Evolutionary conservation across 768 basidiomycete genomes (phyloP).

Genomic region (Cyathus striatus): DNA sequence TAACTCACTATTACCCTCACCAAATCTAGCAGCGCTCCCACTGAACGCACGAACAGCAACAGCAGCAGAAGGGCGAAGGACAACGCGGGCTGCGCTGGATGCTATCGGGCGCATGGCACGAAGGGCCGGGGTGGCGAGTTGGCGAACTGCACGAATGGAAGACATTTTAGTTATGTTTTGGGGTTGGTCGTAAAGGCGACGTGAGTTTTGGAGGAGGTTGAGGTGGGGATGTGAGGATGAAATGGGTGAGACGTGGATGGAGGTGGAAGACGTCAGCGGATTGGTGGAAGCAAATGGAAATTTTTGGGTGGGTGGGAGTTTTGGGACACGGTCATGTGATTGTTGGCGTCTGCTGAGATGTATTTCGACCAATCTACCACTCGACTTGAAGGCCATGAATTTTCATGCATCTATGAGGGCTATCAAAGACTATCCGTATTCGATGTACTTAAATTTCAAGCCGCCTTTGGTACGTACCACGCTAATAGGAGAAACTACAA

Average conservation of each 20-base stretch:
- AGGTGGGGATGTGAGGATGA: conserved; percentile 1
- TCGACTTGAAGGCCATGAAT: too few relatives aligned
- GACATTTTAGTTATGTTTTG: conserved; percentile 47
- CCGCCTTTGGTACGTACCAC: too few relatives aligned
- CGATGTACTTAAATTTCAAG: too few relatives aligned
- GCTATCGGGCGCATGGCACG: conserved; percentile 57
- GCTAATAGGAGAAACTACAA: too few relatives aligned
- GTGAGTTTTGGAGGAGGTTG: conserved; percentile 6
- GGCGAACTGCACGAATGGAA: conserved; percentile 56
- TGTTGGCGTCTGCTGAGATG: too few relatives aligned
- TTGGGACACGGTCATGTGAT: too few relatives aligned
- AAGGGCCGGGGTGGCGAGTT: too few relatives aligned
- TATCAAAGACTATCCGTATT: too few relatives aligned
- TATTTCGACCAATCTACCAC: too few relatives aligned
- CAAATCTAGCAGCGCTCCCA: conserved; percentile 34
- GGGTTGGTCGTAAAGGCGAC: too few relatives aligned
- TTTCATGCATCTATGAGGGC: too few relatives aligned
- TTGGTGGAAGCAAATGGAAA: not conserved
- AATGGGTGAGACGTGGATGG: not conserved
- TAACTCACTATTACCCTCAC: conserved; percentile 41
- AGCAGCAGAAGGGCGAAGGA: conserved; percentile 22
- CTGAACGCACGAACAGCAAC: conserved; percentile 40
- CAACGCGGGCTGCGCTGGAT: conserved; percentile 30
- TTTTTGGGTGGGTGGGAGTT: not conserved
- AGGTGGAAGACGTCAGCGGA: too few relatives aligned